These are phyloP conservation scores for Oryza australiensis DNA, from an alignment of 176 grass and related monocot genomes.

Conservation along the genomic window DNA sequence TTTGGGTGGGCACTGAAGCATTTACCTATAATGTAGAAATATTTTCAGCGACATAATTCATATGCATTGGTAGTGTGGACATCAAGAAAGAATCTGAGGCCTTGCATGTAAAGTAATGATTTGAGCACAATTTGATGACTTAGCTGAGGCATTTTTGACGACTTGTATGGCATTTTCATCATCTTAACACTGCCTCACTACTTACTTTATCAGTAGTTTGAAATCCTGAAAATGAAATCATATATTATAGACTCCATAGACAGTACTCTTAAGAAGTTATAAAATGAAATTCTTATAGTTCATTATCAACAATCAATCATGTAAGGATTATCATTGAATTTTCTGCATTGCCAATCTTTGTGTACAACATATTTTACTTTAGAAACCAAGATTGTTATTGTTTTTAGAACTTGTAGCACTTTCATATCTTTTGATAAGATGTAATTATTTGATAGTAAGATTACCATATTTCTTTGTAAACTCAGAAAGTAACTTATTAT, in stretches of 20 bases:
- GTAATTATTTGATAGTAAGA: not conserved
- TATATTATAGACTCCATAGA: not conserved
- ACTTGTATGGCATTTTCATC: not conserved
- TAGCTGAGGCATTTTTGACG: not conserved
- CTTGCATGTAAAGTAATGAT: not conserved
- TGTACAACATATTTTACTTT: not conserved
- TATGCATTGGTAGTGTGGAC: not conserved
- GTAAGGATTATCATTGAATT: conserved; percentile 3
- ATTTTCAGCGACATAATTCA: not conserved
- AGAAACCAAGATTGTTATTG: not conserved
- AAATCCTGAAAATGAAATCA: conserved; percentile 14
- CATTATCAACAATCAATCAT: not conserved
- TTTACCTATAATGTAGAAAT: not conserved
- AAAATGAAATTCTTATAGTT: not conserved
- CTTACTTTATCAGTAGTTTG: not conserved
- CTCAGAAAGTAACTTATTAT: conserved; percentile 19
- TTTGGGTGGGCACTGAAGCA: not conserved
- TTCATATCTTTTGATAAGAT: not conserved
- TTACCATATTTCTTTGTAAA: conserved; percentile 18
- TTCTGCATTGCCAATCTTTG: not conserved
- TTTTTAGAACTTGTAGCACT: not conserved
- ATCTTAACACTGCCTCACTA: not conserved
- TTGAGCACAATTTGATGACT: conserved; percentile 22
- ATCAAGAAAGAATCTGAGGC: not conserved
- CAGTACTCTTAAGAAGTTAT: conserved; percentile 6